Conservation (phyloP, 345 rosid genomes). For the Pistacia integerrima region DNA sequence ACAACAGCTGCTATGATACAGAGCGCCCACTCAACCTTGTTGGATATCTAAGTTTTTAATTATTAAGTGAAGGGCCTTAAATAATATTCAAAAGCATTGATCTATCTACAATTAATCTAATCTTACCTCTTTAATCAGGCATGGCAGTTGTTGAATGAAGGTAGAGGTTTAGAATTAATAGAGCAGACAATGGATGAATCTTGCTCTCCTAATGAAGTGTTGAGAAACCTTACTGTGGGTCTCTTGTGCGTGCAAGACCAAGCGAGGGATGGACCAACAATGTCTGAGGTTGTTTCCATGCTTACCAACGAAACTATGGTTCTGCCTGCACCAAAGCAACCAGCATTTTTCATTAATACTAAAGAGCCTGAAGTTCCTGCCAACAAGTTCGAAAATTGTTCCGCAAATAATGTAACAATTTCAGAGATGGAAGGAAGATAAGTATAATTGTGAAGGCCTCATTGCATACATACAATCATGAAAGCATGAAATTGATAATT, state of each 20-base stretch:
- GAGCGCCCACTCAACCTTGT: slow-evolving; percentile 16
- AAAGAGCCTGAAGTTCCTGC: not conserved
- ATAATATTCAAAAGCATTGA: not conserved
- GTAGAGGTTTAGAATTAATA: not conserved
- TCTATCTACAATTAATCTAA: not conserved
- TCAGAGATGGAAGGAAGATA: slow-evolving; percentile 18
- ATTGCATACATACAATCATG: no score
- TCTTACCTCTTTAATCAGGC: not conserved
- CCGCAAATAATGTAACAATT: slow-evolving; percentile 8
- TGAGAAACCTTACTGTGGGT: slow-evolving; percentile 23
- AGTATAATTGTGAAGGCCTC: not conserved
- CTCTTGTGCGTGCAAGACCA: slow-evolving; percentile 21
- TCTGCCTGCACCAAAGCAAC: slow-evolving; percentile 18
- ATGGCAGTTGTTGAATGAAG: slow-evolving; percentile 23
- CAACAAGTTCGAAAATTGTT: not conserved
- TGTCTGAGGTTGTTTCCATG: slow-evolving; percentile 21
- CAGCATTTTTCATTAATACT: not conserved
- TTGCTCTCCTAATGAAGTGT: not conserved
- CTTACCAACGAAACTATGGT: slow-evolving; percentile 1
- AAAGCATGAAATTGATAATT: no score
- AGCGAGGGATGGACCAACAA: slow-evolving; percentile 14
- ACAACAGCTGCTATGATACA: slow-evolving; percentile 10
- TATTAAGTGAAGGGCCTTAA: not conserved
- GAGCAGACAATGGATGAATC: slow-evolving; percentile 2
- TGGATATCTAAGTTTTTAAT: slow-evolving; percentile 16